Percentiles rank a stretch among this genome's conserved stretches.
Evolutionary conservation across 306 rosid genomes (phyloP).

Genomic region (Trifolium pratense): DNA sequence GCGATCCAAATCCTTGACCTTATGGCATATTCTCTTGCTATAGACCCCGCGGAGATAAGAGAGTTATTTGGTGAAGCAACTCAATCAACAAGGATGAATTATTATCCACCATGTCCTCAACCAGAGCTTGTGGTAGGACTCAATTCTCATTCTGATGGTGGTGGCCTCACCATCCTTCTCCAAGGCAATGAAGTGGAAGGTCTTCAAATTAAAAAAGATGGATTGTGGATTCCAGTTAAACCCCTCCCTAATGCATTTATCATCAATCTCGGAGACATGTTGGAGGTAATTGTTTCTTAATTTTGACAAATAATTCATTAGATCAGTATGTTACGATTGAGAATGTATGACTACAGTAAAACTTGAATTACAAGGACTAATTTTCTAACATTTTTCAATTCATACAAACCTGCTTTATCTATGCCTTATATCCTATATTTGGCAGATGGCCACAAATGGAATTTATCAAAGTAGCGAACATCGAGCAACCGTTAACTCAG

Average conservation of each 20-base stretch:
- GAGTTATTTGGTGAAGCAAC: slow-evolving; percentile 24
- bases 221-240: slow-evolving; percentile 50
- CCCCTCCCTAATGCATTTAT: slow-evolving; percentile 57
- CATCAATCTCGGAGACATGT: slow-evolving; percentile 51
- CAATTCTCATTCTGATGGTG: slow-evolving; percentile 47
- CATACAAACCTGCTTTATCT: neutral
- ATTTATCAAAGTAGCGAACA: slow-evolving; percentile 53
- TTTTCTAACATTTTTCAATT: neutral
- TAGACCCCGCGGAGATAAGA: slow-evolving; percentile 32
- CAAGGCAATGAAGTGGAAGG: slow-evolving; percentile 54
- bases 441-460: slow-evolving; percentile 58
- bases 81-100: slow-evolving; percentile 46
- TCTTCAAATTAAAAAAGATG: slow-evolving; percentile 51
- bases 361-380: slow-evolving; percentile 1
- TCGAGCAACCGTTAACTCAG: slow-evolving; percentile 48
- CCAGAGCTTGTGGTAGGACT: slow-evolving; percentile 50
- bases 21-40: slow-evolving; percentile 28
- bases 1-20: slow-evolving; percentile 29
- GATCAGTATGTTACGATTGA: neutral
- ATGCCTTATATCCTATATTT: neutral
- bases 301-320: neutral
- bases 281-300: slow-evolving; percentile 49
- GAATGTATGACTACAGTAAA: neutral
- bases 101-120: slow-evolving; percentile 54
- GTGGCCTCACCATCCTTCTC: slow-evolving; percentile 46